Evolutionary conservation across 345 rosid genomes (phyloP).

Genomic region (Salix dunnii): DNA sequence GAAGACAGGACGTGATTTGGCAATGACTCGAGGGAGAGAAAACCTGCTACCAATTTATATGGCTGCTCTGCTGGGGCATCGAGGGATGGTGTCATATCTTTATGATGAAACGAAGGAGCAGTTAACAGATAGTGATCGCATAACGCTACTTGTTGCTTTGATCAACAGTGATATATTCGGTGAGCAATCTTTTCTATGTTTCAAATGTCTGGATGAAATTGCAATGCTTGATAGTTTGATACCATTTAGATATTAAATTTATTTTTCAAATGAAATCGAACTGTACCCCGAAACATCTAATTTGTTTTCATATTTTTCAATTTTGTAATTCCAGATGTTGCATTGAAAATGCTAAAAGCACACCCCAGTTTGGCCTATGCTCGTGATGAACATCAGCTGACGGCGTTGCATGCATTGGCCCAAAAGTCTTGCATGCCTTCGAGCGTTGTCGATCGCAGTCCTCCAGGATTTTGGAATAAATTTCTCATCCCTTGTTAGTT

Average conservation of each 20-base stretch:
- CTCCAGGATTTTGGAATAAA: no score
- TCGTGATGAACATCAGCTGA: not conserved
- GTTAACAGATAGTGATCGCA: not conserved
- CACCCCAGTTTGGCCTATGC: not conserved
- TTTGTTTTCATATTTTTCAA: no score
- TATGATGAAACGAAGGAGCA: not conserved
- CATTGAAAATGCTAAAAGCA: not conserved
- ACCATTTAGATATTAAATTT: not conserved
- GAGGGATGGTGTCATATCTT: slow-evolving; percentile 16
- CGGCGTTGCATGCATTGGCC: slow-evolving; percentile 23
- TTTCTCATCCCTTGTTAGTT: no score
- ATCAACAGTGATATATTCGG: slow-evolving; percentile 5
- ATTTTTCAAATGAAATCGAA: no score
- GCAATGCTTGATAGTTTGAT: not conserved
- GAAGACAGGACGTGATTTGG: not conserved
- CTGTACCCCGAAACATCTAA: no score
- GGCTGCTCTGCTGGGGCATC: slow-evolving; percentile 18
- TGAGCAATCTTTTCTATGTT: not conserved
- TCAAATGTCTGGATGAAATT: no score
- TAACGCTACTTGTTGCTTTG: not conserved
- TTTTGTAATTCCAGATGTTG: slow-evolving; percentile 3
- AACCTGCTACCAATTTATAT: not conserved
- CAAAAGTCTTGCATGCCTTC: not conserved
- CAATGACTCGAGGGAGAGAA: not conserved
- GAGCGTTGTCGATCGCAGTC: not conserved